Base-by-base conservation (phyloP, 441 rosid genomes). In the Viola pubescens region DNA sequence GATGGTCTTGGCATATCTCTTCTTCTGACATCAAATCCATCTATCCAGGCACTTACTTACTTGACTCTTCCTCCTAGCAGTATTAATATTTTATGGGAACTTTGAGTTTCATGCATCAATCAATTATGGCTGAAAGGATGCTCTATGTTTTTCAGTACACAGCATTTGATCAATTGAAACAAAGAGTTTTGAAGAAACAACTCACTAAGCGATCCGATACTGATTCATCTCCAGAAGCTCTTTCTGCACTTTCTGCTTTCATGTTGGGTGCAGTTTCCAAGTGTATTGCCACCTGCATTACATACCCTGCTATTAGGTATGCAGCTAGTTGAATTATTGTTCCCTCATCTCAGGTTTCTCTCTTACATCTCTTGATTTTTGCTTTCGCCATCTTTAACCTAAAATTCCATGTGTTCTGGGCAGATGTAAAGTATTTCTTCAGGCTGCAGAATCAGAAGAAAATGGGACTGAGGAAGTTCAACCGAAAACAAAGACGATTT, bases 261-360 rank as follows among this genome's bases (percentile, higher is more conserved):
- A 58, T 84, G 48, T 56, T 91, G 55, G 98, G 97, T 70, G 97
- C 98, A 4, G 81, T 78, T 74, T 84, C 97, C 2, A 91, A 91
- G 75, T 83, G 94, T 67, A 62, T 81, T 57, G 97, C 98, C 10
- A 91, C 97, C 19, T 72, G 79, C 67, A 40, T 82, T 73, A 91
- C 98, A 54, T 91, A 89, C 70, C 98, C 97, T 16, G 97, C 96
- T 40, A 87, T 91, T 71, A 87, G 97, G 95, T 83, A 72, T 14
- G 45, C 51, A 1, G 56, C 51, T n/a, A 34, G 44, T 37, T 50
- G 39, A 4, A 39, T 58, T 16, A 39, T 37, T 48, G 57, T 56
- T n/a, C 44, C 26, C 34, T 34, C 4, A 10, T 45, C 12, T 46
- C 37, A 19, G 7, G 5, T 26, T 6, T 19, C 48, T 16, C 16